phyloP scores from a whole-genome alignment of 2,329 filamentous ascomycete genomes.

The Metarhizium rileyi region DNA sequence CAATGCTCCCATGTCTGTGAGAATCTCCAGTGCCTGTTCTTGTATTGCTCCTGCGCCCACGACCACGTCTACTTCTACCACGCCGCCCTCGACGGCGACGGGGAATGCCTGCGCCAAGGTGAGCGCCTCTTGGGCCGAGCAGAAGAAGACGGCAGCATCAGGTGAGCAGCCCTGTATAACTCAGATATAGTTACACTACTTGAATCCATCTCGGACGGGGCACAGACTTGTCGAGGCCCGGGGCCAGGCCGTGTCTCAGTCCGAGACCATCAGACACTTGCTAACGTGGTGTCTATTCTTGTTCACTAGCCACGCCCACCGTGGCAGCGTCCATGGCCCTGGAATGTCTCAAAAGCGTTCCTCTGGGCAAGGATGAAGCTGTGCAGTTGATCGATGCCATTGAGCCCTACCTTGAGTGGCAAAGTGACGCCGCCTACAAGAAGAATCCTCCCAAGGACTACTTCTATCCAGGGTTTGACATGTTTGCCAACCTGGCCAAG shows the following conservation, averaged over 20 bases:
- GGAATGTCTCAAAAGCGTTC: conserved; percentile 29
- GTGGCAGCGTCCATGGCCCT: conserved; percentile 26
- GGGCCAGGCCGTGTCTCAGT: no score
- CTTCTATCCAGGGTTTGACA: conserved; percentile 36
- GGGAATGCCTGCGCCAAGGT: conserved; percentile 8
- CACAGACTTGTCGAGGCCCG: no score
- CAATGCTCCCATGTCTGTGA: conserved; percentile 9
- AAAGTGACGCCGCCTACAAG: conserved; percentile 37
- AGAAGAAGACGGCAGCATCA: conserved; percentile 3
- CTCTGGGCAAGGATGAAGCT: conserved; percentile 25
- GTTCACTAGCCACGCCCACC: conserved; percentile 18
- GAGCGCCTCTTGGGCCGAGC: conserved; percentile 8
- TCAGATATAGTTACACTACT: no score
- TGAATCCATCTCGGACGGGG: no score
- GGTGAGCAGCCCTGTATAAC: no score
- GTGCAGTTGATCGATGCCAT: conserved; percentile 26
- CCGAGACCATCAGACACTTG: not conserved
- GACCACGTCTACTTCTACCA: not conserved
- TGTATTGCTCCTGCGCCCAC: conserved; percentile 12
- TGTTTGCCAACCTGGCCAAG: conserved; percentile 33
- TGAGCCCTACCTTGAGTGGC: conserved; percentile 35
- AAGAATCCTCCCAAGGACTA: conserved; percentile 43
- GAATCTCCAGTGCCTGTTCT: conserved; percentile 15
- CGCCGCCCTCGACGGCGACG: conserved; percentile 4
- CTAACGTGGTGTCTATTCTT: not conserved